Evolutionary conservation across 2,329 filamentous ascomycete species (phyloP).

Genomic region (Cytospora leucostoma): DNA sequence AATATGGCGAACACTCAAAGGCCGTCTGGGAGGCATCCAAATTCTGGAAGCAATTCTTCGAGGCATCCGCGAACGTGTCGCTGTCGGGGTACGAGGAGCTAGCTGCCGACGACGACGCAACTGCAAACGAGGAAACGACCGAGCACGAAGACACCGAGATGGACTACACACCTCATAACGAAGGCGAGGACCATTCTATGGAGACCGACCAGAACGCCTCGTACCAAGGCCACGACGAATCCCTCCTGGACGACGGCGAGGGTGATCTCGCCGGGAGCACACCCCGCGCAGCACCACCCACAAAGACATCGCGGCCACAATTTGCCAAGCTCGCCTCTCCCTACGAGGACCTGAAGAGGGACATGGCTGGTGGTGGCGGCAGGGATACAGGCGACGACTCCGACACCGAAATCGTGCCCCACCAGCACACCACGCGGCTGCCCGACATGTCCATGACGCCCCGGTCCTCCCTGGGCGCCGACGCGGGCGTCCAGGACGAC

Average conservation of each 20-base stretch:
- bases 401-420: constrained; percentile 50
- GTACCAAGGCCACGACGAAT: constrained; percentile 55
- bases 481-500: constrained; percentile 34
- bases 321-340: constrained; percentile 73
- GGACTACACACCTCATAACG: constrained; percentile 35
- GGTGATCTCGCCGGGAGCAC: constrained; percentile 67
- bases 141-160: constrained; percentile 55
- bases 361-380: constrained; percentile 54
- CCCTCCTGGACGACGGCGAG: constrained; percentile 64
- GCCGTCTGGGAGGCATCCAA: constrained; percentile 97
- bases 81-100: constrained; percentile 91
- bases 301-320: constrained; percentile 51
- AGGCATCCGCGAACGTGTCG: constrained; percentile 95
- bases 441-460: constrained; percentile 67
- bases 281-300: constrained; percentile 56
- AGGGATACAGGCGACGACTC: constrained; percentile 33
- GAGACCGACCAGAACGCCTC: constrained; percentile 37
- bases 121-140: constrained; percentile 50
- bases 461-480: constrained; percentile 53
- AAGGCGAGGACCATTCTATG: constrained; percentile 38
- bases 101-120: constrained; percentile 63
- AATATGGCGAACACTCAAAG: constrained; percentile 91
- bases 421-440: constrained; percentile 55
- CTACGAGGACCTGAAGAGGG: constrained; percentile 71
- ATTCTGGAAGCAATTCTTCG: constrained; percentile 99